Percentiles rank a stretch among this genome's conserved stretches.
These are phyloP conservation scores for Croton setiger DNA, from an alignment of 441 rosid genomes.

Conservation along the genomic window DNA sequence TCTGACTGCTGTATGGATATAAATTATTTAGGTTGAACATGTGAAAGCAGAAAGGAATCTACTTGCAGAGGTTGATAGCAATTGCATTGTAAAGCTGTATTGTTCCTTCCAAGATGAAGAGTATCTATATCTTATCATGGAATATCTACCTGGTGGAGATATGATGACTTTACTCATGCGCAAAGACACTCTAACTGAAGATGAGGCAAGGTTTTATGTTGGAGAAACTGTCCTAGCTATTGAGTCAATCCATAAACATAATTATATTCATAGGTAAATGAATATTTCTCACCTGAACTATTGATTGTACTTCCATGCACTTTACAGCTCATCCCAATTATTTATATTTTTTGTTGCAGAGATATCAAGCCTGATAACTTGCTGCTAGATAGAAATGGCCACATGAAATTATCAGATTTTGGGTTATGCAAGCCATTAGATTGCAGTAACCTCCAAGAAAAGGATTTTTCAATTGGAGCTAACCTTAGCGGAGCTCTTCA, in stretches of 20 bases:
- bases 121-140: constrained; percentile 88
- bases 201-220: constrained; percentile 90
- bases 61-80: constrained; percentile 98
- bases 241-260: constrained; percentile 93
- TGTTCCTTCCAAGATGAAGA: constrained; percentile 98
- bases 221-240: constrained; percentile 94
- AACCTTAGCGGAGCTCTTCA: constrained; percentile 89
- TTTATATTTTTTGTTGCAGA: constrained; percentile 40
- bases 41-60: constrained; percentile 97
- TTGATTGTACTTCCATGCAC: background rate
- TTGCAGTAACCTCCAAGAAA: constrained; percentile 87
- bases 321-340: constrained; percentile 10
- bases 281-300: constrained; percentile 4
- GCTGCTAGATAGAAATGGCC: constrained; percentile 84
- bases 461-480: constrained; percentile 60
- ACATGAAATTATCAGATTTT: constrained; percentile 95
- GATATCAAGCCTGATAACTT: constrained; percentile 96
- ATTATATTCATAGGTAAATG: constrained; percentile 85
- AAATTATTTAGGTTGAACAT: constrained; percentile 79
- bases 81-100: constrained; percentile 87
- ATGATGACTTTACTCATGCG: constrained; percentile 99
- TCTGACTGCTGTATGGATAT: constrained; percentile 24
- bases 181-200: constrained; percentile 85
- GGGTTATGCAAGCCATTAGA: constrained; percentile 93
- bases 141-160: constrained; percentile 98